Conservation (phyloP, 1,284 basidiomycete species). For the Trametes sp. region DNA sequence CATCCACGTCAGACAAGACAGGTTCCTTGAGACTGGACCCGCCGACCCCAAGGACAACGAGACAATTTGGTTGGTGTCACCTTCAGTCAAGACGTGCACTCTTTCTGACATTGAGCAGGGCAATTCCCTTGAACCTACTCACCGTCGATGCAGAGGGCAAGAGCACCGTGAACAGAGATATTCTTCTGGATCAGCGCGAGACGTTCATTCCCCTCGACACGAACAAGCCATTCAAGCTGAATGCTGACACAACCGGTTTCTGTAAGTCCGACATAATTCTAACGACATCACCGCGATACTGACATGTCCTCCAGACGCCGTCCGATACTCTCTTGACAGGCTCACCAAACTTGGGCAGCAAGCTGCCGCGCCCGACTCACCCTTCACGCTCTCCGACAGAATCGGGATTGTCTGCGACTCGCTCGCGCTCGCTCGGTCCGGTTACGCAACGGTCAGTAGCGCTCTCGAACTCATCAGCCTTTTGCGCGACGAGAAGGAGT, state of each 20-base stretch:
- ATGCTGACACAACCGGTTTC: conserved; percentile 89
- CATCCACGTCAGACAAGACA: conserved; percentile 86
- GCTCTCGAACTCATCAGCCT: conserved; percentile 77
- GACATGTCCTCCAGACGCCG: conserved; percentile 61
- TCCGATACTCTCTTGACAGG: conserved; percentile 86
- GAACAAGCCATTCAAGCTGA: conserved; percentile 84
- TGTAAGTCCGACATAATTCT: conserved; percentile 58
- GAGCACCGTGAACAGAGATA: conserved; percentile 65
- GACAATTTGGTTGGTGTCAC: conserved; percentile 77
- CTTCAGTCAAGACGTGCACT: background rate
- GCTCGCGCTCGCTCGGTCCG: conserved; percentile 83
- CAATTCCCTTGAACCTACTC: conserved; percentile 83
- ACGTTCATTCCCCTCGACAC: conserved; percentile 74
- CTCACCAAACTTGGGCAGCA: conserved; percentile 83
- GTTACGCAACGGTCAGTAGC: conserved; percentile 79
- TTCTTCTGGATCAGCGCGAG: conserved; percentile 78
- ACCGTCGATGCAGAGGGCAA: conserved; percentile 69
- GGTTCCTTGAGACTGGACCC: conserved; percentile 90
- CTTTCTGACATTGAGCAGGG: conserved; percentile 52
- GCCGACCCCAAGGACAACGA: conserved; percentile 86
- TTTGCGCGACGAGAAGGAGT: conserved; percentile 78
- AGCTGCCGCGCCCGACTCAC: conserved; percentile 69
- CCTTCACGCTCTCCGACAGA: conserved; percentile 86
- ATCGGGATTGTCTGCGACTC: conserved; percentile 88
- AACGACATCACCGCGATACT: background rate